Percentiles rank a stretch among this genome's conserved stretches.
Evolutionary conservation across 495 filamentous ascomycete species (phyloP).

Genomic region (Endocarpon pusillum): DNA sequence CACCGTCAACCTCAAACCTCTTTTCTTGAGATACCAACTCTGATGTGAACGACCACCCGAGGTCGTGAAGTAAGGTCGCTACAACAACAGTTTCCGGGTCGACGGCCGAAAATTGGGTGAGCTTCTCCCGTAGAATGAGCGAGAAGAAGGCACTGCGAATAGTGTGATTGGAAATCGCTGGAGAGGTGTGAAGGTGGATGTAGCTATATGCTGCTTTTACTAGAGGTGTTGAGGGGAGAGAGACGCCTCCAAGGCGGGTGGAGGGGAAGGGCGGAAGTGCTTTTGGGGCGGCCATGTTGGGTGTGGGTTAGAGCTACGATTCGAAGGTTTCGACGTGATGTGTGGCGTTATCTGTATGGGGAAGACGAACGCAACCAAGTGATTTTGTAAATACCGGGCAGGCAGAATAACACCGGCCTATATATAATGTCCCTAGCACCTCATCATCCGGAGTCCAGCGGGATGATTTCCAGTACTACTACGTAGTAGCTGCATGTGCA

Average conservation of each 20-base stretch:
- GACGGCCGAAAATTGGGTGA: background rate
- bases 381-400: too few species aligned
- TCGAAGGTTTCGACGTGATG: too few species aligned
- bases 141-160: background rate
- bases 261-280: background rate
- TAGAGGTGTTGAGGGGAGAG: background rate
- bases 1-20: slow-evolving; percentile 40
- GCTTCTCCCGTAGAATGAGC: background rate
- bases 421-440: too few species aligned
- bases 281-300: too few species aligned
- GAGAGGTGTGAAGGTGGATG: background rate
- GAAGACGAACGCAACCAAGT: too few species aligned
- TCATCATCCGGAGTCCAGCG: too few species aligned
- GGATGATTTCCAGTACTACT: too few species aligned
- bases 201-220: background rate
- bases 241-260: background rate
- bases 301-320: too few species aligned
- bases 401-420: too few species aligned
- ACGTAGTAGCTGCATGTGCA: too few species aligned
- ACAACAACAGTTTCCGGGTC: background rate
- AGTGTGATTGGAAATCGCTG: background rate
- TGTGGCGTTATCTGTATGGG: too few species aligned
- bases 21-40: slow-evolving; percentile 24
- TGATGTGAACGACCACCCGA: slow-evolving; percentile 27
- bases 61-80: slow-evolving; percentile 31